Conservation (phyloP, 2,329 filamentous ascomycete genomes). For the Nemania bipapillata region DNA sequence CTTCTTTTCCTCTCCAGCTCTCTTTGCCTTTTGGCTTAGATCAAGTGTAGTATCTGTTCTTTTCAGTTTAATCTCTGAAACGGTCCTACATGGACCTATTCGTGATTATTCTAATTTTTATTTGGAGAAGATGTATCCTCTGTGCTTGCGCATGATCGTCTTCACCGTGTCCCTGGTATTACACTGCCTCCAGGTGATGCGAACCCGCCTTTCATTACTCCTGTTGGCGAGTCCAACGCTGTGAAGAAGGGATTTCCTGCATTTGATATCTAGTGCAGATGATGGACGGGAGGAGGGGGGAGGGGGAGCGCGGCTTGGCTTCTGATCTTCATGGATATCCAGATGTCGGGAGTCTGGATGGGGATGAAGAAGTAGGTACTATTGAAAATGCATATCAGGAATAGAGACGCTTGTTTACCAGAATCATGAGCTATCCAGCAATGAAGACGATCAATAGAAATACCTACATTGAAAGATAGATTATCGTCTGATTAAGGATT, state of each 20-base stretch:
- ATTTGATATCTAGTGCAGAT: too few relatives aligned
- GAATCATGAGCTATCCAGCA: too few relatives aligned
- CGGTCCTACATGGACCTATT: conserved; percentile 72
- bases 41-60: conserved; percentile 96
- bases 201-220: conserved; percentile 65
- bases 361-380: too few relatives aligned
- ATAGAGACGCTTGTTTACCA: too few relatives aligned
- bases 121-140: conserved; percentile 61
- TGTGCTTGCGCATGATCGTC: conserved; percentile 74
- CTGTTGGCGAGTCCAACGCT: conserved; percentile 60
- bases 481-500: too few relatives aligned
- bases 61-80: conserved; percentile 96
- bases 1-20: conserved; percentile 65
- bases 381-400: too few relatives aligned
- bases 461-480: too few relatives aligned
- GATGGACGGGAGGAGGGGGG: too few relatives aligned
- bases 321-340: too few relatives aligned
- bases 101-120: conserved; percentile 86
- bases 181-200: conserved; percentile 78
- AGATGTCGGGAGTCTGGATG: too few relatives aligned
- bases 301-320: too few relatives aligned
- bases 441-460: too few relatives aligned
- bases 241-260: conserved; percentile 73
- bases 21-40: conserved; percentile 70
- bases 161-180: conserved; percentile 77